Base-by-base conservation (phyloP, 2,329 filamentous ascomycete species). In the Niveomyces coronatus region DNA sequence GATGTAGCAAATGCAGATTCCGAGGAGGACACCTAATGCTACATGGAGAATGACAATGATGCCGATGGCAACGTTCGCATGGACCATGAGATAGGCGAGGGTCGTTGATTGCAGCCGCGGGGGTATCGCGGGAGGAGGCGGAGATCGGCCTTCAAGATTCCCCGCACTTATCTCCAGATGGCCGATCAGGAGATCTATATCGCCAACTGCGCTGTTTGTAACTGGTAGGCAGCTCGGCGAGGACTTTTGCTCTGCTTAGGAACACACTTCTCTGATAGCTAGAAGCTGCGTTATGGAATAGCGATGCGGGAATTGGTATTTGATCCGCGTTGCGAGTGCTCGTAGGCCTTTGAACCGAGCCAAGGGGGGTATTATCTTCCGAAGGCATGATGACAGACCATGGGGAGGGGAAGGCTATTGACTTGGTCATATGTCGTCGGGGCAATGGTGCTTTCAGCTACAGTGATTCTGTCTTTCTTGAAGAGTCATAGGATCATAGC, bases 21-120 rank as follows among this genome's bases (percentile, higher is more conserved):
- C 11, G 31, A 34, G 14, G 20, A 34, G 31, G 31, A 34, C 31
- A 34, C 31, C 31, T 19, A 34, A 23, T 34, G 31, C 15, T 34
- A 34, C 7, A 34, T 34, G 31, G 31, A 34, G 31, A 24, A 34
- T 34, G 31, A 34, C 20, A 24, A 34, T 16, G 31, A 34, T 34
- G 20, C 17, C 31, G 31, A 34, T 34, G 31, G 24, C 31, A 16
- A 16, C n/a, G 20, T 34, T 34, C 17, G 31, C 31, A 23, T 34
- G 31, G 31, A 34, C 31, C 31, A 34, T 34, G 20, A 14, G 20
- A 20, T 13, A 19, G 31, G 31, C 14, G 31, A 20, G 15, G 31
- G 20, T 14, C 19, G 29, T 18, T 8, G 29, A 31, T 31, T 14
- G 15, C 29, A 16, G 29, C 6, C 29, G 15, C 29, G 29, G 15